Evolutionary conservation across 805 yeast species (phyloP).

Genomic region (Candida awuae): DNA sequence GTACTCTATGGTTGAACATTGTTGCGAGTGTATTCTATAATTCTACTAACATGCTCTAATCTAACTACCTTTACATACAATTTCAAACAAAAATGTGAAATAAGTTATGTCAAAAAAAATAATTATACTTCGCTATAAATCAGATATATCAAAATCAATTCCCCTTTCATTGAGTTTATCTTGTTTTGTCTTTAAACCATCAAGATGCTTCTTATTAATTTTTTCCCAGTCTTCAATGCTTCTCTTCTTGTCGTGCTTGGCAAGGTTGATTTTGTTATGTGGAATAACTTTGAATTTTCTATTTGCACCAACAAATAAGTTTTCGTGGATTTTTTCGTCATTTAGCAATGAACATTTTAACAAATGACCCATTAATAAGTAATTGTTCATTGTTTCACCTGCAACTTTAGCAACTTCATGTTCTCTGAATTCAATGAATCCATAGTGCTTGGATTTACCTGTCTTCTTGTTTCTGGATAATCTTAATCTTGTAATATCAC

Average conservation of each 20-base stretch:
- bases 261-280: conserved; percentile 46
- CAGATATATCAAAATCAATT: conserved; percentile 38
- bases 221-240: conserved; percentile 48
- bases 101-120: too few species aligned
- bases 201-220: conserved; percentile 39
- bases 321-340: conserved; percentile 45
- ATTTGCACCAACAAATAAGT: conserved; percentile 52
- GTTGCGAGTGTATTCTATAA: too few species aligned
- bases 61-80: too few species aligned
- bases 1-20: conserved; percentile 25
- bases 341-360: conserved; percentile 55
- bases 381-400: conserved; percentile 93
- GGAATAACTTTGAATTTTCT: conserved; percentile 50
- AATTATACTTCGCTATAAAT: conserved; percentile 11
- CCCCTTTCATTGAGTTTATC: conserved; percentile 48
- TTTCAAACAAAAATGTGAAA: too few species aligned
- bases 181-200: conserved; percentile 36
- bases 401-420: conserved; percentile 78
- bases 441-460: conserved; percentile 88
- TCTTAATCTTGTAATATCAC: conserved; percentile 68
- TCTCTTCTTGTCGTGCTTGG: conserved; percentile 50
- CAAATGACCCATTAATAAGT: conserved; percentile 79
- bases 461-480: conserved; percentile 84
- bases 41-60: too few species aligned
- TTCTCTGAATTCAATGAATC: conserved; percentile 74